Evolutionary conservation across 768 basidiomycete genomes (phyloP), one percentile per base, ranked within the genome.

Genomic region (Gautieria morchelliformis): DNA sequence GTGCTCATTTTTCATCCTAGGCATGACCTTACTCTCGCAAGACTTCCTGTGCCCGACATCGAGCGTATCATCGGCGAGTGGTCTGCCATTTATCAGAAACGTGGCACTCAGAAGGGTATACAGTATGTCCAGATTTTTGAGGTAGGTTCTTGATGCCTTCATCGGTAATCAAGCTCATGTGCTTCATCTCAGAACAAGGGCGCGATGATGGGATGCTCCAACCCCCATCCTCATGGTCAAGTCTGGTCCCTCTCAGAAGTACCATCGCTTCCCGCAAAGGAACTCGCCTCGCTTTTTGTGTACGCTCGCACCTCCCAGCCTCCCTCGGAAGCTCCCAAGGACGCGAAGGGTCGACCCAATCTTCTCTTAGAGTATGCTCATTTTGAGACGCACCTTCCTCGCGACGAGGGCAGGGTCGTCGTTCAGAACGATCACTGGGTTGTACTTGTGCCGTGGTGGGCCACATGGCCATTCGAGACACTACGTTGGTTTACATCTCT

Each of bases 361-460:
- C 71, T 94, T 44, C 75, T 94, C 17, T 88, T 87, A 64, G 89
- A 91, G 58, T 93, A 94, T 63, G 84, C 80, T 20, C 73, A 83
- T 53, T 75, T 79, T 41, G 91, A 94, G 68, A 67, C 80, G 8
- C 67, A 66, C 22, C 63, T 74, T 15, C 59, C 66, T 6, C 69
- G 64, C n/a, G 66, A 71, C 24, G 69, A 75, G 55, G 78, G 80
- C 14, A 81, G 93, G 11, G 71, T 92, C 41, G 84, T 94, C 2
- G 67, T 84, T 35, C 72, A 77, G 66, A 89, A 89, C 63, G 79
- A 82, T 17, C 78, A 87, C 64, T 96, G 90, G 81, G 75, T 88
- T 3, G 90, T 85, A 0, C 65, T 95, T 1, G 92, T 94, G 3
- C 93, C 93, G 2, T 95, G 90, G 85, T 96, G 93, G 93, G 93